Evolutionary conservation across 2,329 filamentous ascomycete species (phyloP), one percentile per base, ranked within the genome.

Genomic region (Myriosclerotinia scirpicola): DNA sequence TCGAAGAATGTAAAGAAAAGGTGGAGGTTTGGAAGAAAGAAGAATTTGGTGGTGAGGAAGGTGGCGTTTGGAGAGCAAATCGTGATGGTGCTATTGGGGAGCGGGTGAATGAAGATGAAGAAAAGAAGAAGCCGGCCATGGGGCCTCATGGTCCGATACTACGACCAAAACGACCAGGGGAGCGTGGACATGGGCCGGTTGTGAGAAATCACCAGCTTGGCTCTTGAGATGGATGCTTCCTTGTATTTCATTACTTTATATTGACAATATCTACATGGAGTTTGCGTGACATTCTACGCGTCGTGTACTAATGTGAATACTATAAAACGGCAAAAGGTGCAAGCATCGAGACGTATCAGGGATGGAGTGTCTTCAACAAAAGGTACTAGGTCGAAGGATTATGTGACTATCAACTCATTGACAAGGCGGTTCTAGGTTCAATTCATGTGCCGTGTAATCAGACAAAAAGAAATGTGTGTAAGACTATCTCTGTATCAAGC

Each of bases 21-120:
- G 92, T 92, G n/a, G 95, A 99, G 81, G 89, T 99, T 53, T 97
- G 94, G 94, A 97, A 97, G 80, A 82, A 87, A 71, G 94, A 98
- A 80, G 90, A 92, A 77, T 97, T 97, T 81, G 87, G 85, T 55
- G 89, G 85, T 1, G 89, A 87, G 30, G 89, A 90, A 70, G 91
- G 88, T 20, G 83, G 84, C 8, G 84, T 95, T 54, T 97, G 93
- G 93, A 88, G 92, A 79, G 92, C 91, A 68, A 97, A 97, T 79
- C 80, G 89, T 70, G 93, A 96, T 78, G 90, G 90, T 12, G 81
- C 82, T 53, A 60, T 65, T 54, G 73, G 73, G 15, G 67, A 71
- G 15, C 69, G 59, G 14, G 59, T 75, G 48, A 64, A 73, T 64
- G 26, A 58, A 42, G 67, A 56, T 20, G 42, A 14, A 26, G 54